A percentile compares a stretch with the other conserved stretches of the same genome.
Conservation (phyloP, 306 rosid species). For the Dryas alaskensis region DNA sequence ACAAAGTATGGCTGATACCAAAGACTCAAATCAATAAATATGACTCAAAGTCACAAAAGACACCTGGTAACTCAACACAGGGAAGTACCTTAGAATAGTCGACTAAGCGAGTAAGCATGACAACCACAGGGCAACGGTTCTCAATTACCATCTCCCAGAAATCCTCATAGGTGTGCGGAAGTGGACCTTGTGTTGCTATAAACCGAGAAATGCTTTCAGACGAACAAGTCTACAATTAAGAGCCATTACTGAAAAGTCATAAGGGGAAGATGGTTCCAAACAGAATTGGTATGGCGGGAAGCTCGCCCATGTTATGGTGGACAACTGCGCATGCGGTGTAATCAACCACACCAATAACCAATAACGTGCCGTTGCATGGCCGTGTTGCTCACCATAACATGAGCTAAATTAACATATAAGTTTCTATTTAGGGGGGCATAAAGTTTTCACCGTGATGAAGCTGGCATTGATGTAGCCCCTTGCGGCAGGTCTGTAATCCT, state of each 20-base stretch:
- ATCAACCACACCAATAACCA: too few species aligned
- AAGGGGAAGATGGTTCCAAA: too few species aligned
- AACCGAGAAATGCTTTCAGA: conserved; percentile 46
- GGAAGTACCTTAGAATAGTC: conserved; percentile 16
- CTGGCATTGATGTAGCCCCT: conserved; percentile 91
- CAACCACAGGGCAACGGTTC: conserved; percentile 72
- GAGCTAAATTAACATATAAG: not conserved
- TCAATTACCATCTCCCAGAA: conserved; percentile 96
- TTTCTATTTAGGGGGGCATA: not conserved
- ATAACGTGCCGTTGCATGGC: too few species aligned
- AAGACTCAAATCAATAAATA: too few species aligned
- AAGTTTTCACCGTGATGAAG: conserved; percentile 52
- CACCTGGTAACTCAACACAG: conserved; percentile 18
- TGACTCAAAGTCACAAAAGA: not conserved
- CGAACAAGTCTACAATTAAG: conserved; percentile 52
- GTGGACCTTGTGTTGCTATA: conserved; percentile 96
- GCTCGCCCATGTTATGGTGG: too few species aligned
- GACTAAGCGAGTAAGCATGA: conserved; percentile 81
- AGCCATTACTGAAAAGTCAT: conserved; percentile 22
- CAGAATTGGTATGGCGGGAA: too few species aligned
- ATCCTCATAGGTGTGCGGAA: conserved; percentile 86
- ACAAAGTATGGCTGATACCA: too few species aligned
- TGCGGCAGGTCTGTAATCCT: conserved; percentile 80
- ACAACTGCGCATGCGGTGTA: too few species aligned
- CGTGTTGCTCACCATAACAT: too few species aligned